Evolutionary conservation across 306 rosid species (phyloP).

Genomic region (Arachis stenosperma): DNA sequence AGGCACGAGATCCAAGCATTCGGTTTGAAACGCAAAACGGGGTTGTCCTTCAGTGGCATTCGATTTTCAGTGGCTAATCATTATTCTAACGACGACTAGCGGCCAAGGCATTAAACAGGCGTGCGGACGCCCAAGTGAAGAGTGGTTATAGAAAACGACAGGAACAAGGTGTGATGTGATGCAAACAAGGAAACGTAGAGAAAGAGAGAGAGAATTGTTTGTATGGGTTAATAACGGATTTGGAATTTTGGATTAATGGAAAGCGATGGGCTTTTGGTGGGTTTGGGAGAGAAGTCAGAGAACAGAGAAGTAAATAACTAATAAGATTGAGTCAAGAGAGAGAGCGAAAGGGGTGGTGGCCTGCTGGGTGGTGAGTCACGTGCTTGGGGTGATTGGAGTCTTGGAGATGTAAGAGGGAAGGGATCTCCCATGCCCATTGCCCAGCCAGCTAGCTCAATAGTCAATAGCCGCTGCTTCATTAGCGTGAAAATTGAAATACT

Average conservation of each 20-base stretch:
- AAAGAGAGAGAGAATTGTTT: slow-evolving; percentile 44
- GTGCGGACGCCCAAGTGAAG: slow-evolving; percentile 14
- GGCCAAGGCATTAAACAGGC: slow-evolving; percentile 5
- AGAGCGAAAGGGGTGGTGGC: slow-evolving; percentile 16
- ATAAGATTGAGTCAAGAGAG: too few species aligned
- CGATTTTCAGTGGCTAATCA: too few species aligned
- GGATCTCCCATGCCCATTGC: too few species aligned
- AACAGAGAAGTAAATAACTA: too few species aligned
- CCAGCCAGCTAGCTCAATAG: slow-evolving; percentile 57
- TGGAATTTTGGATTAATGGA: slow-evolving; percentile 26
- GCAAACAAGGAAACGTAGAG: slow-evolving; percentile 39
- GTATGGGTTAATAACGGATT: slow-evolving; percentile 36
- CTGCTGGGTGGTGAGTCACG: slow-evolving; percentile 63
- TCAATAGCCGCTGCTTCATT: too few species aligned
- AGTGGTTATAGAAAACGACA: slow-evolving; percentile 17
- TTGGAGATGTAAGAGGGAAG: slow-evolving; percentile 32
- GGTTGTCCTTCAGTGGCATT: too few species aligned
- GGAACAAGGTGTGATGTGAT: slow-evolving; percentile 33
- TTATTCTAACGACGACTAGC: too few species aligned
- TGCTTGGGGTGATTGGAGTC: slow-evolving; percentile 37
- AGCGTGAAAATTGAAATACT: too few species aligned
- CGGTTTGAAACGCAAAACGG: slow-evolving; percentile 19
- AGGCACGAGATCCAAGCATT: slow-evolving; percentile 71
- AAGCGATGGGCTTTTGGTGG: slow-evolving; percentile 51
- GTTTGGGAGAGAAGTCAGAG: too few species aligned